phyloP scores from a whole-genome alignment of 768 basidiomycete species.

The Tremella fuciformis region DNA sequence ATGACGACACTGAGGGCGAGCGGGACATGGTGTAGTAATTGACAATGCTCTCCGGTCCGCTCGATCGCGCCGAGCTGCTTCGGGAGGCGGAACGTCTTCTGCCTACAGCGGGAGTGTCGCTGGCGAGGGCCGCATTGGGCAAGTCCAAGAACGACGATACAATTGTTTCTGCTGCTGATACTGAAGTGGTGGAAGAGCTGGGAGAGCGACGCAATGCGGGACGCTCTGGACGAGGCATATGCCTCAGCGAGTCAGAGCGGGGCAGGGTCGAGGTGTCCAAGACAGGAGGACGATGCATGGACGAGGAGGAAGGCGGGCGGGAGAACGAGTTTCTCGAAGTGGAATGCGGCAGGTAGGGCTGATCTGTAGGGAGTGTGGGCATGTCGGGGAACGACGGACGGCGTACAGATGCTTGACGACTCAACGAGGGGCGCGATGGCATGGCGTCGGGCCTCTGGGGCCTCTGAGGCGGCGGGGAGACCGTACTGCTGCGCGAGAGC shows the following conservation, averaged over 20 bases:
- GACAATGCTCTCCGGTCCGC: background rate
- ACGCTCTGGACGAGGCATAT: background rate
- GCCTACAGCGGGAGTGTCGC: constrained; percentile 2
- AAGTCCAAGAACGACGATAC: background rate
- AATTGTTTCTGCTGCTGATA: background rate
- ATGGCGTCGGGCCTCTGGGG: too few relatives aligned
- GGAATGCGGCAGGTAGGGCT: background rate
- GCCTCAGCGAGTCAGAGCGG: constrained; percentile 1
- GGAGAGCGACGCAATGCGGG: background rate
- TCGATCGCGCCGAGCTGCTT: background rate
- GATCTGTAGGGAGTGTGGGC: background rate
- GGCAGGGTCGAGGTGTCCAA: background rate
- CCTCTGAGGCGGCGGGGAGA: too few relatives aligned
- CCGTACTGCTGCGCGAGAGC: background rate
- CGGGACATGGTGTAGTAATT: background rate
- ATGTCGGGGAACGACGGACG: background rate
- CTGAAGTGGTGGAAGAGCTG: background rate
- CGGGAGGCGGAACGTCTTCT: constrained; percentile 6
- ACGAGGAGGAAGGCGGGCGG: too few relatives aligned
- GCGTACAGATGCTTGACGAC: background rate
- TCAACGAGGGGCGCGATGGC: too few relatives aligned
- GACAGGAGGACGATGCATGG: too few relatives aligned
- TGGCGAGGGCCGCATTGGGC: constrained; percentile 8
- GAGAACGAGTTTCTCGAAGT: background rate
- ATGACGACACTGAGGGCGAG: background rate